Base-by-base conservation (phyloP, 129 eudicot species). In the Solidago caesia region DNA sequence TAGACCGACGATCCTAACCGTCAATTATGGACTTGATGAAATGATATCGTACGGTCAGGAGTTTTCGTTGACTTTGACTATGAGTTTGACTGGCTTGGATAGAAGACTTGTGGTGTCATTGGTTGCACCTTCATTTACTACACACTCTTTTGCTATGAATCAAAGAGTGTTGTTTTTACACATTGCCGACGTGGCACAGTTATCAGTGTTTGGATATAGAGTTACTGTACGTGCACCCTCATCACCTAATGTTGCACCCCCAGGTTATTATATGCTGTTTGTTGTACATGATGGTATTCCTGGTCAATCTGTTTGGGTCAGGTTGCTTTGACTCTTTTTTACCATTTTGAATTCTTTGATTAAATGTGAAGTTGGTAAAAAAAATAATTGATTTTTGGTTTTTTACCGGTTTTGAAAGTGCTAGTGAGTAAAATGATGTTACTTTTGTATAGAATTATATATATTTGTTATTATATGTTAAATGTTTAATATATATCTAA, bases 251-350 rank as follows among this genome's bases (percentile, higher is more conserved):
- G 73, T 94, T 75, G 97, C 98, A 43, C 98, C 97, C 1, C 96
- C 96, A 7, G 98, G 98, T 26, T 94, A 85, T 79, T 94, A 90
- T 75, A 86, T 94, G 98, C 12, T 94, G 96, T 94, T 91, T 81
- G 91, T 86, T 49, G 96, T 94, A 0, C 89, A 90, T 48, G 87
- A 74, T 59, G 91, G 87, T 27, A 80, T 92, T 1, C 98, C 98
- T 0, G 77, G 96, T 29, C 84, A 79, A 4, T 68, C 83, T 4
- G 85, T 87, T 71, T 92, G 98, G 98, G 59, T 89, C 52, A 88
- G 67, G 29, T 80, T 88, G 55, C 76, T 52, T 33, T 81, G 82
- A 81, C 26, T 4, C 33, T 51, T 29, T 16, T 66, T 47, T 7
- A 8, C 33, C 39, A 52, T 29, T 27, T 43, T 44, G 13, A 3